phyloP scores from a whole-genome alignment of 176 grass and related monocot species.

The Carex myosuroides region DNA sequence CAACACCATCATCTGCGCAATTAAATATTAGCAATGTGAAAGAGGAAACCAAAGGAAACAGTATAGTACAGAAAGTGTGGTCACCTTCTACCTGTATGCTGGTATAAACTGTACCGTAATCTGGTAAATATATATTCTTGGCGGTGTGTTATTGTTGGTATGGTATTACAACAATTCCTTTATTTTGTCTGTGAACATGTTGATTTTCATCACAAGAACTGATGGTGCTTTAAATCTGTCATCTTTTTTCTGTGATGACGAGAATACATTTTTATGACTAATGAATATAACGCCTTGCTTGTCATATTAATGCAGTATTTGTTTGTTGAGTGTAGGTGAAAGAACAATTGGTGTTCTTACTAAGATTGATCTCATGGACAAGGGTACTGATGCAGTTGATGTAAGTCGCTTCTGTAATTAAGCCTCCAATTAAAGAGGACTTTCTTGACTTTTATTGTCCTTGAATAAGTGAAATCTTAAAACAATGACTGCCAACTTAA shows the following conservation, averaged over 20 bases:
- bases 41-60: background rate
- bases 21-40: background rate
- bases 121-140: background rate
- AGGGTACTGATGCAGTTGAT: slow-evolving; percentile 98
- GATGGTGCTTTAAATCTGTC: background rate
- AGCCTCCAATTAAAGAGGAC: background rate
- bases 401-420: slow-evolving; percentile 45
- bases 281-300: background rate
- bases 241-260: background rate
- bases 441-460: background rate
- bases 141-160: background rate
- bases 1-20: background rate
- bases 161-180: background rate
- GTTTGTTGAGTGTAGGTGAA: slow-evolving; percentile 57
- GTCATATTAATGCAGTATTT: background rate
- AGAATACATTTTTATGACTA: background rate
- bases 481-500: background rate
- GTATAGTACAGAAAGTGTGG: background rate
- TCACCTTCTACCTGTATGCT: background rate
- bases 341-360: slow-evolving; percentile 96
- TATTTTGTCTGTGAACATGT: background rate
- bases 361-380: slow-evolving; percentile 99
- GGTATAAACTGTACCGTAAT: background rate
- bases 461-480: background rate
- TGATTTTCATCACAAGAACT: background rate